Conservation (phyloP, 2,329 filamentous ascomycete species). For the Colletotrichum tanaceti region DNA sequence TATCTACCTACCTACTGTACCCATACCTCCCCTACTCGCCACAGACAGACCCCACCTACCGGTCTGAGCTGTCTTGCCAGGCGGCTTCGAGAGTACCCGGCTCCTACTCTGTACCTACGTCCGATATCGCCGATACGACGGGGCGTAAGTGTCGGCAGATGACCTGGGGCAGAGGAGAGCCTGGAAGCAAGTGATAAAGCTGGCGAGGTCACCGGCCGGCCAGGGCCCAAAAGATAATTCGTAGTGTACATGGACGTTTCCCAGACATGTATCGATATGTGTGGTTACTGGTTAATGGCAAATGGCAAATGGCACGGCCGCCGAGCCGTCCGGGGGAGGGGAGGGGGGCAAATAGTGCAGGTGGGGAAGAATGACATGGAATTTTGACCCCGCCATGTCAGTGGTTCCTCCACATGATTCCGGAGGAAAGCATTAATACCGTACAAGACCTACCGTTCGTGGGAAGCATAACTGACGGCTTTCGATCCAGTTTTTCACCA, state of each 20-base stretch:
- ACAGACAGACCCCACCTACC: no score
- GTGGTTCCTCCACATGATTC: constrained; percentile 16
- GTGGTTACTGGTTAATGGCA: no score
- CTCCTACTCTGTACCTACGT: no score
- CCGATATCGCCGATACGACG: neutral
- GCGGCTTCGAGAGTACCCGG: no score
- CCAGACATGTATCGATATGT: no score
- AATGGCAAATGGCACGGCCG: neutral
- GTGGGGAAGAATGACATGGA: constrained; percentile 9
- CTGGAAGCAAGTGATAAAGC: constrained; percentile 7
- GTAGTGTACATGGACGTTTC: no score
- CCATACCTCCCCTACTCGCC: no score
- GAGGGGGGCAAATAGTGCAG: neutral
- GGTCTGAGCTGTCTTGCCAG: no score
- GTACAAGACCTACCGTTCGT: constrained; percentile 3
- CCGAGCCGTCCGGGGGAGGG: neutral
- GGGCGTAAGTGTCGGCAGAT: neutral
- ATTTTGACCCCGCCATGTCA: constrained; percentile 13
- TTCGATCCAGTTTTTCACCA: neutral
- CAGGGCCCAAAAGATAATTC: neutral
- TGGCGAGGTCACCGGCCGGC: constrained; percentile 25
- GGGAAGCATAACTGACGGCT: neutral
- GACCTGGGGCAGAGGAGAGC: constrained; percentile 17
- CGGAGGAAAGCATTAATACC: neutral
- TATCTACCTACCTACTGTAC: no score